Evolutionary conservation across 2,329 filamentous ascomycete species (phyloP), one percentile per base, ranked within the genome.

Genomic region (Penicillium sp.): DNA sequence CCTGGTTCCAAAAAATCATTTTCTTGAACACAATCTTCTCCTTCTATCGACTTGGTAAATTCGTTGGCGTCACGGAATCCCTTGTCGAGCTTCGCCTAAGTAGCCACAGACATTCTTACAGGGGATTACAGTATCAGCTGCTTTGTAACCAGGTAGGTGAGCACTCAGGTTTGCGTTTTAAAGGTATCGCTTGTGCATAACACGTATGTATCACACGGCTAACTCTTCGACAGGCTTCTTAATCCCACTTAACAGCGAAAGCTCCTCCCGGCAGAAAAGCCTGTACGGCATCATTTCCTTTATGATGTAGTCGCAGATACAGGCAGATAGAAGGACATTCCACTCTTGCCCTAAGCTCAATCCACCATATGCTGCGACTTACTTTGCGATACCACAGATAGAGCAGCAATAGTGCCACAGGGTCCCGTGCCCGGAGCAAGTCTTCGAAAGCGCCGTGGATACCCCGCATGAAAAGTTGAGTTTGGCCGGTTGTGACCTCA

Each of bases 371-470:
- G 65, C 70, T 70, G 15, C 71, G 71, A 38, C 77, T 52, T 56
- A 72, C 70, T 65, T 79, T 80, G 20, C 68, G 66, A 48, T 80
- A 81, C 79, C 78, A 81, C 4, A 80, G 57, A 62, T 78, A 79
- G 0, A 81, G 61, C 38, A 81, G 39, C 52, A 80, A 43, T 0
- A 81, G 71, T 1, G 79, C 76, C 0, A 73, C 61, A 2, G 79
- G 73, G 38, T 81, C 78, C 12, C 57, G 78, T 4, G 53, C 15
- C 12, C 38, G 59, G 0, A 81, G 69, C 25, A 79, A 56, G 0
- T 39, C 25, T 61, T 75, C 62, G 43, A 80, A 81, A 5, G 54
- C 2, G 0, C 73, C 75, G 8, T 72, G 45, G 1, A 81, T 75
- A 11, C 51, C 70, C 2, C 68, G 66, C 5, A 58, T 74, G 53